Percentiles rank a stretch among this genome's conserved stretches.
Evolutionary conservation across 257 asterid species (phyloP).

Genomic region (Solanum arcanum): DNA sequence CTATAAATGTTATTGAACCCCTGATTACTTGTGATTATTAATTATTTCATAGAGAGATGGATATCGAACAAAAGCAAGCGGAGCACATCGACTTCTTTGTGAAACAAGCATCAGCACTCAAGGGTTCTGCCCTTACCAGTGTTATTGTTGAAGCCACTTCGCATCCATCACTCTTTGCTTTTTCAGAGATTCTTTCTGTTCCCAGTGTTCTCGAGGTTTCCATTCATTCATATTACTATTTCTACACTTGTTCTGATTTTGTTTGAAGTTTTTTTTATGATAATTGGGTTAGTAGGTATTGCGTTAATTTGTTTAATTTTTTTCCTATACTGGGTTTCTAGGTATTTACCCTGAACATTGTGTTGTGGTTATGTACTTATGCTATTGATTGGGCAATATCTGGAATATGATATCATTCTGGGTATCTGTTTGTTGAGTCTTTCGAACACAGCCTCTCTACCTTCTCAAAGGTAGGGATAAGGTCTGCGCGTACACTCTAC

Average conservation of each 20-base stretch:
- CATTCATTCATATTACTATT: background rate
- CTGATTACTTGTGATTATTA: background rate
- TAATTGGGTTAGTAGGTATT: background rate
- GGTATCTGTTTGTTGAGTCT: background rate
- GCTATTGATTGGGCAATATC: background rate
- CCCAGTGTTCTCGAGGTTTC: slow-evolving; percentile 58
- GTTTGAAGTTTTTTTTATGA: background rate
- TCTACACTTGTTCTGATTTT: background rate
- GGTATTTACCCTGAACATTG: background rate
- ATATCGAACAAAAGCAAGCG: slow-evolving; percentile 76
- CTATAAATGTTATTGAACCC: background rate
- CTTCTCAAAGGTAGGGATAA: background rate
- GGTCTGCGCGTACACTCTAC: background rate
- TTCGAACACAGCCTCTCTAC: background rate
- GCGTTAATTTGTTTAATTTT: background rate
- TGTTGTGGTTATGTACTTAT: background rate
- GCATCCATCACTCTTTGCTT: slow-evolving; percentile 89
- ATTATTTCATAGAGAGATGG: slow-evolving; percentile 30
- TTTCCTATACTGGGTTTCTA: background rate
- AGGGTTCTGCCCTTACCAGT: slow-evolving; percentile 45
- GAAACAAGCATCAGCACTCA: slow-evolving; percentile 48
- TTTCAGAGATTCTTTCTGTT: slow-evolving; percentile 81
- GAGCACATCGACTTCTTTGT: slow-evolving; percentile 74
- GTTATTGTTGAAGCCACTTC: slow-evolving; percentile 82
- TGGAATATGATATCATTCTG: background rate